A percentile compares a stretch with the other conserved stretches of the same genome.
phyloP scores from a whole-genome alignment of 805 yeast species.

The Kazachstania viticola region DNA sequence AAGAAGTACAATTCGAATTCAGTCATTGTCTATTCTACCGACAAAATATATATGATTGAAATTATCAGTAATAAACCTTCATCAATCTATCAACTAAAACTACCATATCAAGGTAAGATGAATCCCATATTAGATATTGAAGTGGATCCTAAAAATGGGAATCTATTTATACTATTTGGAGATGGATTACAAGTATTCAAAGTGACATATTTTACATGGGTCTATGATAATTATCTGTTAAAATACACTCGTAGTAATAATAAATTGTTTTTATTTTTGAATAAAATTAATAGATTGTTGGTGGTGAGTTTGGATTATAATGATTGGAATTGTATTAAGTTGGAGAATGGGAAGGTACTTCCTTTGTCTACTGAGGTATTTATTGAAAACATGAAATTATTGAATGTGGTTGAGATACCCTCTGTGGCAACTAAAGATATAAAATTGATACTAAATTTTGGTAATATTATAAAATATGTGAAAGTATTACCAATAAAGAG shows the following conservation, averaged over 20 bases:
- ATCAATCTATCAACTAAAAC: conserved; percentile 7
- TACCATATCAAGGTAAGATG: conserved; percentile 9
- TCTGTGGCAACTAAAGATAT: conserved; percentile 1
- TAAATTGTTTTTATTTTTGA: conserved; percentile 13
- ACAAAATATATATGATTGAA: conserved; percentile 1
- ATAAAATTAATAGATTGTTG: conserved; percentile 19
- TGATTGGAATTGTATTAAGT: conserved; percentile 20
- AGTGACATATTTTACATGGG: conserved; percentile 13
- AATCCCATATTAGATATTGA: conserved; percentile 13
- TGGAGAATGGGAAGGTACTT: conserved; percentile 18
- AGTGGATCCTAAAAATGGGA: background rate
- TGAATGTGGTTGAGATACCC: conserved; percentile 8
- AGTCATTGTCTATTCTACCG: conserved; percentile 1
- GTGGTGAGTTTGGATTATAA: conserved; percentile 11
- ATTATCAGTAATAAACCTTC: background rate
- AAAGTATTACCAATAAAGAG: conserved; percentile 10
- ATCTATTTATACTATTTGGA: conserved; percentile 11
- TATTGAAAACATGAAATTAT: conserved; percentile 2
- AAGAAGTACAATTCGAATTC: conserved; percentile 1
- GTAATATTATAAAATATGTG: conserved; percentile 8
- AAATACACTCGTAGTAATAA: conserved; percentile 16
- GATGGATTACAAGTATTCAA: conserved; percentile 15
- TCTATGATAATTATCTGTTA: conserved; percentile 13
- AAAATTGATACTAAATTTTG: conserved; percentile 8
- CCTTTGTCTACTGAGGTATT: conserved; percentile 10